Evolutionary conservation across 306 rosid genomes (phyloP), one percentile per base, ranked within the genome.

Genomic region (Urtica urens): DNA sequence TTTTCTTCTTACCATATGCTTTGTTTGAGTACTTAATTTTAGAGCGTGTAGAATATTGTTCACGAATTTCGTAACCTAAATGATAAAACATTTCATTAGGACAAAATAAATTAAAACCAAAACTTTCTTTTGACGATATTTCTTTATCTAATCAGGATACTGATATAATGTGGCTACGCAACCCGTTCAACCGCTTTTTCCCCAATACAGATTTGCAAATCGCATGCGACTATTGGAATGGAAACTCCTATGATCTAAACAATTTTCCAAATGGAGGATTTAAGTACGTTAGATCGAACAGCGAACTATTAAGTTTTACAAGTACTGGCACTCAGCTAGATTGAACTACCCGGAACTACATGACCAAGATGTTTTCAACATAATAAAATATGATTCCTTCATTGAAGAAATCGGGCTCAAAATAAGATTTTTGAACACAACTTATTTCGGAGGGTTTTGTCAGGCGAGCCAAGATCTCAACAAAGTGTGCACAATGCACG

Each of bases 361-460:
- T 48, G 96, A 87, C 13, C 96, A 87, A 57, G 93, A 83, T 25
- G 95, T 83, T 35, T 72, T 87, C 2, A 78, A 83, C 40, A 43
- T 38, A 71, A 80, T 87, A 47, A 78, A 83, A 42, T 39, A 1
- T 11, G 34, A 71, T 7, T 71, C 78, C 0, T 49, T 65, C 11
- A 40, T 87, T 19, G 16, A 63, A 2, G 0, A 5, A 0, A 67
- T 53, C 15, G 66, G 78, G 10, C n/a, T 87, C 16, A 71, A 55
- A 51, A 60, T 83, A 16, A 78, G 79, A 65, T 87, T 80, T 57
- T 62, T 87, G 9, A 69, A 71, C 66, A 87, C 94, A 0, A 25
- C 49, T 1, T 71, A 71, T 25, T 76, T 78, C 43, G 93, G 94
- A 9, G 96, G 96, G 19, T 83, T 87, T 66, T 87, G 96, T 44